These are phyloP conservation scores for Rhizopus stolonifer DNA, from an alignment of 371 early-diverging fungal species.

Conservation along the genomic window DNA sequence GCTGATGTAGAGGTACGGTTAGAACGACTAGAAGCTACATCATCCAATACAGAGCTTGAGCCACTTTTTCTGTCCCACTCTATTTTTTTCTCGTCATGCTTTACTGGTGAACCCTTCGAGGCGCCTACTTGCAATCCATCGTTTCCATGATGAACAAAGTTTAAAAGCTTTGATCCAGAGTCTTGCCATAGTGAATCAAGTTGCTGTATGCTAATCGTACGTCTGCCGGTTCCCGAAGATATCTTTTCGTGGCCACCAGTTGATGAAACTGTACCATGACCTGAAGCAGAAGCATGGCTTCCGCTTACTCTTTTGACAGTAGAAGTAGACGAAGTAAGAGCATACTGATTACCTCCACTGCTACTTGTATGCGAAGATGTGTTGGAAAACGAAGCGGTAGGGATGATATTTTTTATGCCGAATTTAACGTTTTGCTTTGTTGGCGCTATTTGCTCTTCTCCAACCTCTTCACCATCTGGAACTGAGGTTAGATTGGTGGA, in stretches of 20 bases:
- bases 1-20: conserved; percentile 42
- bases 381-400: conserved; percentile 32
- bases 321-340: conserved; percentile 4
- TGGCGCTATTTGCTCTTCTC: conserved; percentile 4
- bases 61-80: conserved; percentile 25
- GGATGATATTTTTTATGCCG: conserved; percentile 36
- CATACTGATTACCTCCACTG: conserved; percentile 4
- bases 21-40: conserved; percentile 33
- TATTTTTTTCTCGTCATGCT: conserved; percentile 19
- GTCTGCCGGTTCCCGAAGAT: conserved; percentile 15
- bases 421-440: conserved; percentile 27
- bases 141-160: conserved; percentile 37
- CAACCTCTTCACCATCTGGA: conserved; percentile 21
- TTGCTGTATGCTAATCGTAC: conserved; percentile 49
- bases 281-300: conserved; percentile 1
- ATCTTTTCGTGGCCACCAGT: conserved; percentile 3
- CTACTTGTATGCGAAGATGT: conserved; percentile 24
- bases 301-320: conserved; percentile 15
- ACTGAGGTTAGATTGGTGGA: conserved; percentile 28
- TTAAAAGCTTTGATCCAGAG: conserved; percentile 44
- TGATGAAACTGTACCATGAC: conserved; percentile 4
- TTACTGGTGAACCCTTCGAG: background rate
- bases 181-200: conserved; percentile 46
- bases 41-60: conserved; percentile 25
- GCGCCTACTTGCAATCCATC: conserved; percentile 8